A percentile compares a stretch with the other conserved stretches of the same genome.
Evolutionary conservation across 768 basidiomycete species (phyloP).

Genomic region (Hemileccinum rubropunctum): DNA sequence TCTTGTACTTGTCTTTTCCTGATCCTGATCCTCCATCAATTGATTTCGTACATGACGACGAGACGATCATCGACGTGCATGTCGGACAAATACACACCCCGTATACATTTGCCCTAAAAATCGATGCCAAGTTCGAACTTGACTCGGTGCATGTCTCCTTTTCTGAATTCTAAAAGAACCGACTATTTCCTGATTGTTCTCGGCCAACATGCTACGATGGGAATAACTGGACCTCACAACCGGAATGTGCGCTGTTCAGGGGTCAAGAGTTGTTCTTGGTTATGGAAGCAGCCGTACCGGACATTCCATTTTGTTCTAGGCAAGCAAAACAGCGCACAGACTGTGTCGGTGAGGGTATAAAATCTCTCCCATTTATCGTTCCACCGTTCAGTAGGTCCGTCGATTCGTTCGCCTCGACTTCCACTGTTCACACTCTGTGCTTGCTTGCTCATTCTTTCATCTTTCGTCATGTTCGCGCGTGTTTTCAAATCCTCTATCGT

Average conservation of each 20-base stretch:
- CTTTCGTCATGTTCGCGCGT: conserved; percentile 14
- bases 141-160: no score
- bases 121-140: no score
- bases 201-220: no score
- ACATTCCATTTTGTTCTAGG: background rate
- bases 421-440: background rate
- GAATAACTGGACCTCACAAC: conserved; percentile 1
- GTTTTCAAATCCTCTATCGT: conserved; percentile 10
- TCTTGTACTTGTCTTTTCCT: no score
- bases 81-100: no score
- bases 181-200: no score
- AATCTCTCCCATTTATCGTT: background rate
- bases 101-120: no score
- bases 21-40: no score
- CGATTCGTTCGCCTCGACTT: background rate
- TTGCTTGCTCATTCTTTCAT: background rate
- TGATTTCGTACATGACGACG: no score
- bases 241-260: background rate
- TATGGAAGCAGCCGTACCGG: background rate
- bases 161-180: no score
- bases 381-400: no score
- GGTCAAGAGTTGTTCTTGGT: conserved; percentile 4
- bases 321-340: background rate
- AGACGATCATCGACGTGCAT: no score
- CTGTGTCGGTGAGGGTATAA: conserved; percentile 14